A percentile compares a stretch with the other conserved stretches of the same genome.
Conservation (phyloP, 2,329 filamentous ascomycete genomes). For the Colletotrichum sp. region DNA sequence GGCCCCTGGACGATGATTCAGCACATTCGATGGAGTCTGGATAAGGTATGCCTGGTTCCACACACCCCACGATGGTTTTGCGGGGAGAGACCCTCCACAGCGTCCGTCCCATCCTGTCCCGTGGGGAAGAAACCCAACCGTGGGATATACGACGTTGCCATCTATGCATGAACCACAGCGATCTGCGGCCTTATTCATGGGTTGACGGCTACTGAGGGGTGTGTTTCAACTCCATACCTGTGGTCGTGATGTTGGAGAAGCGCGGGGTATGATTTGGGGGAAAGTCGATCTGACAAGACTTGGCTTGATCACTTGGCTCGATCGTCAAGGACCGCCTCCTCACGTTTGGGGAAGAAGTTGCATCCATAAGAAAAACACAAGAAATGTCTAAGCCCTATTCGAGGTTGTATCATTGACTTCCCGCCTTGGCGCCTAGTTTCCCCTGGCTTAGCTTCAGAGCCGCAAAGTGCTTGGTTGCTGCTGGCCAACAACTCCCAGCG, state of each 20-base stretch:
- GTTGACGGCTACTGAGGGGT: not conserved
- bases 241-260: not conserved
- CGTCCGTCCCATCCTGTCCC: not conserved
- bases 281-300: not conserved
- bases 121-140: not conserved
- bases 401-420: not conserved
- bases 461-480: not conserved
- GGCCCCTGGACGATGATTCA: not conserved
- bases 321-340: not conserved
- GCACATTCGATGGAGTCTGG: not conserved
- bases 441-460: not conserved
- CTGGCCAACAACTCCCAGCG: not conserved
- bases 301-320: not conserved
- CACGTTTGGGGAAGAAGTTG: not conserved
- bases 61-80: not conserved
- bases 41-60: slow-evolving; percentile 3
- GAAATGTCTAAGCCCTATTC: not conserved
- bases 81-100: not conserved
- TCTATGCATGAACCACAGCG: not conserved
- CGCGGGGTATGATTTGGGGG: not conserved
- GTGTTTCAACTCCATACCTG: not conserved
- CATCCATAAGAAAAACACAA: not conserved
- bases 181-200: not conserved
- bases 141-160: not conserved
- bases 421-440: not conserved